Base-by-base conservation (phyloP, 768 basidiomycete species). In the Phylloporus sp. region DNA sequence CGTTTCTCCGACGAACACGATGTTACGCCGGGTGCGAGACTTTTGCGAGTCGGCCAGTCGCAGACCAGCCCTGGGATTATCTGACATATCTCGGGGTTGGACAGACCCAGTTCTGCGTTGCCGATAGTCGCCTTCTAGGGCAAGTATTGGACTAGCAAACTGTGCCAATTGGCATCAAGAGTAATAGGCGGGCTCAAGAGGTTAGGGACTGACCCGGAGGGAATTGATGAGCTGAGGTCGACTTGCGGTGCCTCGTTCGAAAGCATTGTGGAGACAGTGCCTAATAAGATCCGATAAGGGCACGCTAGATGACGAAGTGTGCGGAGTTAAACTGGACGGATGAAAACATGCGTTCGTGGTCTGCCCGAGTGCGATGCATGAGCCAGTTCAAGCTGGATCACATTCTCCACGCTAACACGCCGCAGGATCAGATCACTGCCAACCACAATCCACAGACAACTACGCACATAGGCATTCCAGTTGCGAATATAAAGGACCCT, bases 1-100 rank as follows among this genome's bases (percentile, higher is more conserved):
- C 0, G 37, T 50, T 43, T 65, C 55, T 24, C 62, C 62, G 11
- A 60, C 42, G 27, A 63, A 55, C 31, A 63, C 20, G 1, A 63
- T n/a, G 38, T 60, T 49, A 29, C 55, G 49, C 34, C 29, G 39
- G 22, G 26, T 35, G 3, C 10, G 36, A 43, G 27, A 8, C 27
- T 27, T 42, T 39, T 20, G 6, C 27, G 3, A 11, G 32, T 61
- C 26, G 44, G 41, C 26, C 22, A 21, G 43, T 40, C 23, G 13
- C 39, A 24, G 18, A 48, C 53, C 23, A 34, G 61, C 59, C 59
- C 50, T 28, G 17, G 31, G 6, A 28, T 17, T 33, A 11, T 27
- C 23, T 39, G 44, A 18, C 38, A 44, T 42, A 39, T 28, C 48
- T 36, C 27, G 32, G 21, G 9, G 36, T 37, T 27, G 1, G 33